Base-by-base conservation (phyloP, 2,329 filamentous ascomycete genomes). In the Aspergillus jensenii region DNA sequence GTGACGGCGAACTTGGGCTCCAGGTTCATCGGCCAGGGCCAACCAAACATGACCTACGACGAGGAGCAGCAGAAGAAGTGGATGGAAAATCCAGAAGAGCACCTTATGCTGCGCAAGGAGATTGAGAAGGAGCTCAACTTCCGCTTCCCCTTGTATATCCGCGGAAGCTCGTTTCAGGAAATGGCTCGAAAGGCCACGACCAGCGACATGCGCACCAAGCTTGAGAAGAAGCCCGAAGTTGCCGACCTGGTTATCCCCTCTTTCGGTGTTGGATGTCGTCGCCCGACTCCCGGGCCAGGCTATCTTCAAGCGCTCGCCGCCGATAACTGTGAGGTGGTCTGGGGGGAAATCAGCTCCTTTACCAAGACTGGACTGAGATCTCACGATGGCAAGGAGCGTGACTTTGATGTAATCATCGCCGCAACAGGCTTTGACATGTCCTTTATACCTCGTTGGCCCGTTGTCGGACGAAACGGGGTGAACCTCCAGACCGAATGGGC, bases 251-350 rank as follows among this genome's bases (percentile, higher is more conserved):
- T 19, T 6, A 23, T 47, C 25, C 43, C 48, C 2, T n/a, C n/a
- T 11, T 51, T 23, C 19, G 12, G 33, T 6, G 31, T 39, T 37
- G 75, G 77, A n/a, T 79, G 77, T 59, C 66, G 76, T 21, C 65
- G 78, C 52, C 64, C 73, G 0, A 79, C 77, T 1, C 76, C 77
- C 2, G 78, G 76, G 2, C 72, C 72, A 8, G 76, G 76, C 9
- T 80, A 78, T 57, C 69, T 80, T 21, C 71, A 79, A 61, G 72
- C 77, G 0, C 68, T 79, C 8, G 69, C 69, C 3, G 62, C 77
- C 53, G 68, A 73, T 12, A 82, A 84, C 47, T 77, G 82, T 4
- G 63, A 72, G 19, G 73, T 75, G 4, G 73, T 80, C 33, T 73
- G 71, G n/a, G 73, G 75, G 23, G 68, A 65, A 1, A 78, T 82